A percentile compares a stretch with the other conserved stretches of the same genome.
These are phyloP conservation scores for Carex pumila DNA, from an alignment of 176 grass and related monocot species.

Conservation along the genomic window DNA sequence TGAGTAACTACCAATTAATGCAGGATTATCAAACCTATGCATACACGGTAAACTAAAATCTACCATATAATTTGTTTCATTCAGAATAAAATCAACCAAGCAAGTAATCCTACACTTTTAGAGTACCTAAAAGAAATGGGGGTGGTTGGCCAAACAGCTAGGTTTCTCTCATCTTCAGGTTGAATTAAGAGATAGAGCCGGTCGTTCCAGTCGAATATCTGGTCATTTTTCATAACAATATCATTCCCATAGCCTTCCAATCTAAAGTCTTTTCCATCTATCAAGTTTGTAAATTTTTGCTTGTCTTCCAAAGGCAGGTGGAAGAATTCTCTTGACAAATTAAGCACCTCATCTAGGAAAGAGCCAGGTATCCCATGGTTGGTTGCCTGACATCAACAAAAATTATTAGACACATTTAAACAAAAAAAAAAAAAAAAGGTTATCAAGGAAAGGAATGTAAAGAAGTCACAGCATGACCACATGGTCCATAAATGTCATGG, in stretches of 20 bases:
- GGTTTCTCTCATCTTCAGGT: conserved; percentile 24
- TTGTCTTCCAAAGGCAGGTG: conserved; percentile 36
- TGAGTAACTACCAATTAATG: background rate
- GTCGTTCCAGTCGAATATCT: conserved; percentile 46
- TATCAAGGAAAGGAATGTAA: background rate
- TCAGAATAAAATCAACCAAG: background rate
- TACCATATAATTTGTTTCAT: background rate
- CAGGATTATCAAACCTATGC: background rate
- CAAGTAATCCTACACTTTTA: background rate
- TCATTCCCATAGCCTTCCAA: conserved; percentile 51
- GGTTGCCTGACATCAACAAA: conserved; percentile 21
- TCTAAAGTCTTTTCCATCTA: conserved; percentile 25
- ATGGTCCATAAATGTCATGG: too few relatives aligned
- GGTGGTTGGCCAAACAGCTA: conserved; percentile 21
- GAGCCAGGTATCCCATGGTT: conserved; percentile 15
- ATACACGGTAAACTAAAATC: background rate
- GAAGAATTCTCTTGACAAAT: conserved; percentile 40
- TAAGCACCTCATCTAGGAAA: conserved; percentile 31
- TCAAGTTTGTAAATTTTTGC: conserved; percentile 31
- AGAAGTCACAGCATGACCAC: too few relatives aligned
- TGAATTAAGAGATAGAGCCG: conserved; percentile 38
- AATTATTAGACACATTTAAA: background rate
- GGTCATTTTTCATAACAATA: conserved; percentile 33
- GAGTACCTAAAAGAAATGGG: conserved; percentile 14
- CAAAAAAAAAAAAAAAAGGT: background rate